phyloP scores from a whole-genome alignment of 768 basidiomycete genomes.

The Russula earlei region DNA sequence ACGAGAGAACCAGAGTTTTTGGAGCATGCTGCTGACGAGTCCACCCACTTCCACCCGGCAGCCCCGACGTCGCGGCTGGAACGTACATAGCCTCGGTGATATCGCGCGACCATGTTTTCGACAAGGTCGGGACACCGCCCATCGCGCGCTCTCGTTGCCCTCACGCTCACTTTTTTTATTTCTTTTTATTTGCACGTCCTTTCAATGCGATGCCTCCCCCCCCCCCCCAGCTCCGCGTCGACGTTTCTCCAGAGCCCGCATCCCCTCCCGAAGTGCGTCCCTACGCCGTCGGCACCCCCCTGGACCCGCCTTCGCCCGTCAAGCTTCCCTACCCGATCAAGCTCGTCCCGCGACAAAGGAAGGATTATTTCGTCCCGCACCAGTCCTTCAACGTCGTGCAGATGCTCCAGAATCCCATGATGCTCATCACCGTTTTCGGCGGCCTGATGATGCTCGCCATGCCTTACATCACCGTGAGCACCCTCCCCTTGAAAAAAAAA shows the following conservation, averaged over 20 bases:
- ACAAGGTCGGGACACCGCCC: constrained; percentile 47
- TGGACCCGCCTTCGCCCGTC: constrained; percentile 47
- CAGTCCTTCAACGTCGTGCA: constrained; percentile 65
- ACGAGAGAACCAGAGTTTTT: too few species aligned
- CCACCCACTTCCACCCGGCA: constrained; percentile 23
- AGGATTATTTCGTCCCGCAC: constrained; percentile 55
- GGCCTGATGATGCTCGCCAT: constrained; percentile 59
- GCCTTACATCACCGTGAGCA: constrained; percentile 65
- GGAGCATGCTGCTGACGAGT: neutral
- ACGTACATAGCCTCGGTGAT: constrained; percentile 60
- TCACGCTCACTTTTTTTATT: neutral
- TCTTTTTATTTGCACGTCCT: neutral
- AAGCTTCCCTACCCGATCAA: constrained; percentile 53
- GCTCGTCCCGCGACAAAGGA: constrained; percentile 44
- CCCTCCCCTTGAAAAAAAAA: neutral
- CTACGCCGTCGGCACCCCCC: constrained; percentile 58
- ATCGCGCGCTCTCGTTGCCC: too few species aligned
- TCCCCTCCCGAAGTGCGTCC: constrained; percentile 45
- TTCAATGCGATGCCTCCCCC: too few species aligned
- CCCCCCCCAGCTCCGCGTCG: constrained; percentile 58
- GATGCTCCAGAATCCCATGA: constrained; percentile 82
- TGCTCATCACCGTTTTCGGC: constrained; percentile 63
- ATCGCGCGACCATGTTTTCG: constrained; percentile 60
- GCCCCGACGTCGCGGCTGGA: constrained; percentile 59
- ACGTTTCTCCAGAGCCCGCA: constrained; percentile 39